A percentile compares a stretch with the other conserved stretches of the same genome.
Conservation (phyloP, 805 yeast genomes). For the Metschnikowia corniflorae region DNA sequence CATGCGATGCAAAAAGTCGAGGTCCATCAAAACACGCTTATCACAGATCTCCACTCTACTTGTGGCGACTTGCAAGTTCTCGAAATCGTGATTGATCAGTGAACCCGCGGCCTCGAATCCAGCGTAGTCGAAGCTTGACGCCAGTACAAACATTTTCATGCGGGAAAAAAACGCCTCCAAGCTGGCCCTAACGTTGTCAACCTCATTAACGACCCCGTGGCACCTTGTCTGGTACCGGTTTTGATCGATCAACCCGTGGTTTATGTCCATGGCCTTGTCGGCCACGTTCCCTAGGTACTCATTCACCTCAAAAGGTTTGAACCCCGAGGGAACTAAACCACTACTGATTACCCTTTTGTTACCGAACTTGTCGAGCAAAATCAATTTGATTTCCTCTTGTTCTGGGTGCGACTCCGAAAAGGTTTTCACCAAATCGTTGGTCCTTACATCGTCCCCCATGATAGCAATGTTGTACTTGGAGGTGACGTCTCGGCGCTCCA, state of each 20-base stretch:
- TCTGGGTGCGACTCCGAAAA: not conserved
- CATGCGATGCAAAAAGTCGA: not conserved
- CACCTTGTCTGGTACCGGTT: not conserved
- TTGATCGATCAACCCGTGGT: slow-evolving; percentile 2
- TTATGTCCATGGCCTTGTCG: not conserved
- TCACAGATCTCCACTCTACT: not conserved
- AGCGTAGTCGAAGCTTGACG: slow-evolving; percentile 1
- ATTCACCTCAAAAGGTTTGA: not conserved
- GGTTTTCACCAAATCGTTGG: not conserved
- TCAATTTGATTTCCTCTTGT: not conserved
- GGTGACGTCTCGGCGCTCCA: not conserved
- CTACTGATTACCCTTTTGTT: no score
- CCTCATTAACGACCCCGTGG: not conserved
- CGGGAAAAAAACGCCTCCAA: not conserved
- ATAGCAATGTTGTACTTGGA: no score
- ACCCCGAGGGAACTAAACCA: not conserved
- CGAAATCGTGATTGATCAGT: not conserved
- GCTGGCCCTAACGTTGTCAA: not conserved
- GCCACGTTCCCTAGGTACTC: not conserved
- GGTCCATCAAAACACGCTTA: not conserved
- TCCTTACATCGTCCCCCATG: not conserved
- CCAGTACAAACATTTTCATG: not conserved
- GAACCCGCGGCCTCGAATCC: slow-evolving; percentile 1
- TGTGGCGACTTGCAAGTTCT: not conserved
- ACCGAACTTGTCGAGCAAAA: not conserved